phyloP scores from a whole-genome alignment of 805 yeast genomes.

The Saturnispora saitoi region DNA sequence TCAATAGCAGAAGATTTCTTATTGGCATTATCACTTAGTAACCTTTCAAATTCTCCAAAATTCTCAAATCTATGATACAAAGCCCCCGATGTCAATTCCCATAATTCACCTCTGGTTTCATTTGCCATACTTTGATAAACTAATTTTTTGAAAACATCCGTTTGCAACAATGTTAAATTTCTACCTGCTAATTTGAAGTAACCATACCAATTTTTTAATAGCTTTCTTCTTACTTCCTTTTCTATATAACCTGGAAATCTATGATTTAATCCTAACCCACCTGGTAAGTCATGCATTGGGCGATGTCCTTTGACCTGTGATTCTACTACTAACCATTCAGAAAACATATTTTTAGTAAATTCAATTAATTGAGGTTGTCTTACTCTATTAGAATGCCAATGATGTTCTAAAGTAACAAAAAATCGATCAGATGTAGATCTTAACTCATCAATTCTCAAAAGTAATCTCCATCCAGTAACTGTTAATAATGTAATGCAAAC shows the following conservation, averaged over 20 bases:
- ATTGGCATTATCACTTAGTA: constrained; percentile 54
- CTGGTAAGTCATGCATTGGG: constrained; percentile 24
- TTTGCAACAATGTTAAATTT: constrained; percentile 65
- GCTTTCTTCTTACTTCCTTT: constrained; percentile 39
- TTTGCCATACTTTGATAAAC: constrained; percentile 93
- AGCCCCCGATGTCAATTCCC: constrained; percentile 91
- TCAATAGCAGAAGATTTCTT: constrained; percentile 78
- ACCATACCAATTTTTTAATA: constrained; percentile 90
- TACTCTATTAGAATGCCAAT: constrained; percentile 21
- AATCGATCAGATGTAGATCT: constrained; percentile 74
- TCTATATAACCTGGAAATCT: constrained; percentile 92
- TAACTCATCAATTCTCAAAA: constrained; percentile 70
- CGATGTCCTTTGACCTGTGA: constrained; percentile 7
- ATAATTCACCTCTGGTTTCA: constrained; percentile 85
- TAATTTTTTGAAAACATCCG: constrained; percentile 71
- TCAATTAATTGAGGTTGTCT: constrained; percentile 49
- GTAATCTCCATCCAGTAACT: constrained; percentile 51
- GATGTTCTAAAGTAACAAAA: constrained; percentile 22
- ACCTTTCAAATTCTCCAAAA: constrained; percentile 46
- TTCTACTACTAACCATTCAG: constrained; percentile 58
- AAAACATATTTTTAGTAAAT: constrained; percentile 66
- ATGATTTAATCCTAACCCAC: constrained; percentile 80
- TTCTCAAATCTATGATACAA: constrained; percentile 62
- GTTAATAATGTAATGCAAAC: constrained; percentile 71
- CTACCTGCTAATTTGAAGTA: constrained; percentile 78